Evolutionary conservation across 768 basidiomycete genomes (phyloP), one percentile per base, ranked within the genome.

Genomic region (Boletus tomentosulus): DNA sequence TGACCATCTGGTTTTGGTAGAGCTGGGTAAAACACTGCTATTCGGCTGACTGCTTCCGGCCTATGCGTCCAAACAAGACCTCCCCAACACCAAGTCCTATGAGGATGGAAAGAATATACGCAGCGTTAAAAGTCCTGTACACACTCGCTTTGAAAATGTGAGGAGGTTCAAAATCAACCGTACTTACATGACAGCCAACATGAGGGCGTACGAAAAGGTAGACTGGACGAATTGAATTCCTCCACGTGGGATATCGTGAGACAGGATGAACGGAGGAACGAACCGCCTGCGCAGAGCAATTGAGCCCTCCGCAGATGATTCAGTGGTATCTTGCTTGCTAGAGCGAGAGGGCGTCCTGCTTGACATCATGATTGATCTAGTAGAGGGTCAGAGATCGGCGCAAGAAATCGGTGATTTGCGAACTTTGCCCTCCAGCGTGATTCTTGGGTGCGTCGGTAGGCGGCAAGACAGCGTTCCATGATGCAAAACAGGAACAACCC

Each of bases 141-240:
- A 57, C 10, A 35, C 37, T 49, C 24, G 44, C 27, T 63, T 58
- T 41, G 34, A 62, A 37, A 42, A 3, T 24, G 9, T 22, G 24
- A 35, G 46, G 22, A n/a, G 41, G 12, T 48, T 37, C 30, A 56
- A 38, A 19, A 16, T 16, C 12, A 10, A 45, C 22, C 22, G 9
- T 35, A 41, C 85, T 70, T 69, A 91, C 89, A 92, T 92, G 62
- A 89, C 77, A 9, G 80, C 82, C 65, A 92, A 68, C 92, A 96
- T 95, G 53, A 95, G 78, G 5, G 76, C 59, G 60, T 90, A 95
- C 25, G 71, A 72, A 22, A 94, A 62, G 22, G 82, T 68, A 39
- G 82, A 75, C 54, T 92, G 89, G 19, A 83, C 53, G 9, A 80
- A 80, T 57, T 84, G 82, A 39, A 91, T 61, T 2, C 79, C 63